phyloP scores from a whole-genome alignment of 345 rosid species.

The Populus tremula region DNA sequence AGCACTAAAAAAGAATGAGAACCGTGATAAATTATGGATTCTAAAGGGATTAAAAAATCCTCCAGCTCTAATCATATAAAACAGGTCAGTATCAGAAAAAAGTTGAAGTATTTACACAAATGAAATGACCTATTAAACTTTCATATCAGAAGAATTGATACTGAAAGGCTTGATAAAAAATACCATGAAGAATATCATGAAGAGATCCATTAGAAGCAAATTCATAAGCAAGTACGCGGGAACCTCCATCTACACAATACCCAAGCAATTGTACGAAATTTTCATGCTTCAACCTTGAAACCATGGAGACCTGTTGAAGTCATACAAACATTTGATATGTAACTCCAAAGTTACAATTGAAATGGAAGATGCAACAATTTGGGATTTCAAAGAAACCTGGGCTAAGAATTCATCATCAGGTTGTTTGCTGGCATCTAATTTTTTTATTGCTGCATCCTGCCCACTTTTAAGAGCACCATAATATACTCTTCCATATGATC shows the following conservation, averaged over 20 bases:
- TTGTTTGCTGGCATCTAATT: conserved; percentile 86
- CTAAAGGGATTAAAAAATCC: background rate
- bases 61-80: background rate
- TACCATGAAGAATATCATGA: conserved; percentile 89
- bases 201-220: conserved; percentile 92
- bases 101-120: background rate
- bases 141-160: background rate
- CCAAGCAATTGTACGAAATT: conserved; percentile 80
- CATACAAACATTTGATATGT: background rate
- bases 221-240: conserved; percentile 82
- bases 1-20: background rate
- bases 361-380: background rate
- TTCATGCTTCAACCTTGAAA: conserved; percentile 79
- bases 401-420: conserved; percentile 83
- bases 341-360: background rate
- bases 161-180: conserved; percentile 1
- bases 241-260: conserved; percentile 74
- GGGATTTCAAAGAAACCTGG: conserved; percentile 46
- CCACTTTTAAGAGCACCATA: conserved; percentile 64
- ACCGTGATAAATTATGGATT: background rate
- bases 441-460: conserved; percentile 74
- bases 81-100: background rate
- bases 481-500: conserved; percentile 89
- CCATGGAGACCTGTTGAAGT: conserved; percentile 74
- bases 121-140: background rate